Base-by-base conservation (phyloP, 129 eudicot genomes). In the Pseudognaphalium luteoalbum region DNA sequence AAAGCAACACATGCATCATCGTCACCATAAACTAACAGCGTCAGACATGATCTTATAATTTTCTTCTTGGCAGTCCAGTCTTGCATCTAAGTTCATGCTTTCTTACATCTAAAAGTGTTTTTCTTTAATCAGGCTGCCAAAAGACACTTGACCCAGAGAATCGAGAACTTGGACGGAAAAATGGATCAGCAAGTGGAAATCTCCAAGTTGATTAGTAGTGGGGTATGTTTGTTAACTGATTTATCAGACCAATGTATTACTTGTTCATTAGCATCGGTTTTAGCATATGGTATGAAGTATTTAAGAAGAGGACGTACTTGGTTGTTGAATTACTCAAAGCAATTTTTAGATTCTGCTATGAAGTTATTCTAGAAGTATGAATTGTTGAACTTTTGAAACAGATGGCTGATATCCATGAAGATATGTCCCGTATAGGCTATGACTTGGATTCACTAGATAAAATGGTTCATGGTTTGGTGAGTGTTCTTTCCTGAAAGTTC, bases 91-190 rank as follows among this genome's bases (percentile, higher is more conserved):
- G 66, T 28, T 35, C 10, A 29, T 20, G 61, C 50, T 72, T 47
- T 68, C 39, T 17, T 21, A 42, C 7, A 66, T 79, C 34, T 42
- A 58, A 35, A 39, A 50, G 1, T 79, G 65, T 73, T 58, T 54
- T 54, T 35, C 35, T 41, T 52, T 72, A 56, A 76, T 76, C 86
- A 90, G 98, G 96, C 94, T 69, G 84, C 97, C 42, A 93, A 88
- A 84, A 87, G 65, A 70, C 98, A 93, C 78, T 81, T 93, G 87
- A 87, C 96, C 6, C 98, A 90, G 84, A 81, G 97, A 81, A 88
- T 93, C 68, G 91, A 93, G 73, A 93, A 87, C 78, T 80, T 93
- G 87, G 96, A 93, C 75, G 98, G 87, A 28, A 93, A 86, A 71
- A 72, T 91, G 77, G 97, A 91, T 78, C 86, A 88, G 42, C 97